Conservation (phyloP, 495 filamentous ascomycete genomes). For the Mytilinidion resinicola region DNA sequence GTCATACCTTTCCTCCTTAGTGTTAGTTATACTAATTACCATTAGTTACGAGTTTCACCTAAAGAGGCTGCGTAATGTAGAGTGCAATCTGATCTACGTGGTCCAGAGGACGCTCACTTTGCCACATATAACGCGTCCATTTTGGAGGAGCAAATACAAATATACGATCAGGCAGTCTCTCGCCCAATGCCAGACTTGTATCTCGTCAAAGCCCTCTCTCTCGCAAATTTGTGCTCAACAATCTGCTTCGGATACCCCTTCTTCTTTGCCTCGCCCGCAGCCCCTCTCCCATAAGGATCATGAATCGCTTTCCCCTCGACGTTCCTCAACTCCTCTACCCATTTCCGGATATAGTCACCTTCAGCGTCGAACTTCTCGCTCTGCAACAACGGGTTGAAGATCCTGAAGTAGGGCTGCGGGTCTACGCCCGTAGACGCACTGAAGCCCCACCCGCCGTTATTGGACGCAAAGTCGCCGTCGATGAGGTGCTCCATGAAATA, state of each 20-base stretch:
- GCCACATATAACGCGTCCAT: too few species aligned
- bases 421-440: slow-evolving; percentile 74
- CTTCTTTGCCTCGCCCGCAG: slow-evolving; percentile 50
- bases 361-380: slow-evolving; percentile 74
- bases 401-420: slow-evolving; percentile 85
- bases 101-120: too few species aligned
- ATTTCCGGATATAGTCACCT: slow-evolving; percentile 64
- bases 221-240: slow-evolving; percentile 63
- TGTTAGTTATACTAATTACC: too few species aligned
- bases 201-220: slow-evolving; percentile 59
- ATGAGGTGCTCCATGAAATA: slow-evolving; percentile 87
- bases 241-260: slow-evolving; percentile 68
- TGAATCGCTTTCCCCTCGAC: slow-evolving; percentile 64
- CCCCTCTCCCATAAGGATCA: slow-evolving; percentile 67
- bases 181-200: slow-evolving; percentile 65
- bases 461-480: slow-evolving; percentile 88
- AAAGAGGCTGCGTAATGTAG: too few species aligned
- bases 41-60: too few species aligned
- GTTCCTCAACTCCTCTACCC: slow-evolving; percentile 61
- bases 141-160: too few species aligned
- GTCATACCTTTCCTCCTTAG: too few species aligned
- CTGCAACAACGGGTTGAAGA: slow-evolving; percentile 84
- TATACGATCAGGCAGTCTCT: slow-evolving; percentile 37
- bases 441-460: slow-evolving; percentile 92
- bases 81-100: too few species aligned